Evolutionary conservation across 2,329 filamentous ascomycete species (phyloP).

Genomic region (Trichoderma aggressivum): DNA sequence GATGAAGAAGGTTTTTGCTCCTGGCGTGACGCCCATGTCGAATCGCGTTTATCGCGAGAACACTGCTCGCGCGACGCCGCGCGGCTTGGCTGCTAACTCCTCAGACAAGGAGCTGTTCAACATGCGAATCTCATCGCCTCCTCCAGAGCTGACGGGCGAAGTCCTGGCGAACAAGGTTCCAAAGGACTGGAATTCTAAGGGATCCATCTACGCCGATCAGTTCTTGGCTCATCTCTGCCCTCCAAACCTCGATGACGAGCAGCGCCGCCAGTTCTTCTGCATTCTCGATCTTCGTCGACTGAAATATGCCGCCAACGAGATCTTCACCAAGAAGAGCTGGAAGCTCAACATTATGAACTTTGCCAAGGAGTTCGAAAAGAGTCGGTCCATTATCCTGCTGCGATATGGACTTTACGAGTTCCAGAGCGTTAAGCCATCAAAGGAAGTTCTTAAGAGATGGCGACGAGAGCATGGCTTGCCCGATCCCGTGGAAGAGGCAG

Average conservation of each 20-base stretch:
- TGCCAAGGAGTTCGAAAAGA: constrained; percentile 63
- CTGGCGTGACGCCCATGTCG: constrained; percentile 43
- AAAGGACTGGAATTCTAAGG: constrained; percentile 47
- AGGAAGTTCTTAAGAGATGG: constrained; percentile 57
- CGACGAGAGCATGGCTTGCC: constrained; percentile 54
- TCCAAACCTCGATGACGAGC: constrained; percentile 54
- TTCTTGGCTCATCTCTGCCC: constrained; percentile 57
- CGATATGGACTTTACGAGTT: constrained; percentile 62
- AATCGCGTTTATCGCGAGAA: constrained; percentile 43
- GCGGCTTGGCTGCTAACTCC: constrained; percentile 49
- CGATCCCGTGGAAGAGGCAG: constrained; percentile 42
- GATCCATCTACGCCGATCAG: constrained; percentile 59
- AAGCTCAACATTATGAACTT: constrained; percentile 61
- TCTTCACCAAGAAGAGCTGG: constrained; percentile 60
- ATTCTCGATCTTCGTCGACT: constrained; percentile 59
- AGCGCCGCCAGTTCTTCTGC: constrained; percentile 61
- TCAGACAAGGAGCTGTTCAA: constrained; percentile 52
- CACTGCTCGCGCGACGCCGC: constrained; percentile 45
- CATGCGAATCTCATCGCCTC: constrained; percentile 58
- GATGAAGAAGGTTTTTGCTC: constrained; percentile 47
- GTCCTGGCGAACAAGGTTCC: constrained; percentile 52
- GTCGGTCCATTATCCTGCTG: constrained; percentile 57
- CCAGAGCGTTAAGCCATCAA: constrained; percentile 58
- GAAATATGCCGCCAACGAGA: constrained; percentile 60
- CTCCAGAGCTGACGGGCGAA: constrained; percentile 54